Evolutionary conservation across 2,329 filamentous ascomycete genomes (phyloP).

Genomic region (Sphaerulina populicola): DNA sequence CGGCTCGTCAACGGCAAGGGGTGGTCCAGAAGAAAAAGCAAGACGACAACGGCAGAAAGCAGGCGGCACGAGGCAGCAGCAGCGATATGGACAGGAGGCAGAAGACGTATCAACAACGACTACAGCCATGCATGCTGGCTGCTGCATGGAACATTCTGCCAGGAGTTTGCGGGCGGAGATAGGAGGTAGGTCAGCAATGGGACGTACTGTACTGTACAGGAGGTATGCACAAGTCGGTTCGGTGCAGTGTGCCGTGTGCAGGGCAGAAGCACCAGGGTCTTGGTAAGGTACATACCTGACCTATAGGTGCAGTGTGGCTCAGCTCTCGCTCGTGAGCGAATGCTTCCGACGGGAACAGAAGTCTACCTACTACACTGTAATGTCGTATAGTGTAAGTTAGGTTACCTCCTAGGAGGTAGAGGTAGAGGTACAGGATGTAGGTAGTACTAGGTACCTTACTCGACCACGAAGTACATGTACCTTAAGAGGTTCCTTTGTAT

Average conservation of each 20-base stretch:
- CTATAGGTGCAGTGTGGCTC: constrained; percentile 1
- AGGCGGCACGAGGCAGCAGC: not conserved
- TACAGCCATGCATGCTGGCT: not conserved
- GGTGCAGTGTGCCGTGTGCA: not conserved
- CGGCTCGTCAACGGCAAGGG: too few relatives aligned
- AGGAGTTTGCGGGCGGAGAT: constrained; percentile 2
- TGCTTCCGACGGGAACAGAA: not conserved
- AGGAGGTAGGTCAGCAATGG: not conserved
- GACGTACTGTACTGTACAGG: too few relatives aligned
- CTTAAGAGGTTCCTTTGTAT: not conserved
- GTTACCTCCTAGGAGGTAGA: too few relatives aligned
- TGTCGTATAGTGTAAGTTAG: too few relatives aligned
- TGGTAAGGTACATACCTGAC: not conserved
- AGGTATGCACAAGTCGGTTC: too few relatives aligned
- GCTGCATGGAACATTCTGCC: constrained; percentile 1
- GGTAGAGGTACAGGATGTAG: too few relatives aligned
- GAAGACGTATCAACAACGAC: not conserved
- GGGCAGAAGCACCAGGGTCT: not conserved
- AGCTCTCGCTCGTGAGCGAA: not conserved
- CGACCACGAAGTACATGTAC: not conserved
- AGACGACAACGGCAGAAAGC: not conserved
- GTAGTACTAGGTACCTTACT: too few relatives aligned
- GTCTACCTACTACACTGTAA: not conserved
- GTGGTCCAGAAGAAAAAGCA: not conserved
- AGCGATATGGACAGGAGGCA: not conserved